Evolutionary conservation across 2,329 filamentous ascomycete species (phyloP), one percentile per base, ranked within the genome.

Genomic region (Calonectria pauciramosa): DNA sequence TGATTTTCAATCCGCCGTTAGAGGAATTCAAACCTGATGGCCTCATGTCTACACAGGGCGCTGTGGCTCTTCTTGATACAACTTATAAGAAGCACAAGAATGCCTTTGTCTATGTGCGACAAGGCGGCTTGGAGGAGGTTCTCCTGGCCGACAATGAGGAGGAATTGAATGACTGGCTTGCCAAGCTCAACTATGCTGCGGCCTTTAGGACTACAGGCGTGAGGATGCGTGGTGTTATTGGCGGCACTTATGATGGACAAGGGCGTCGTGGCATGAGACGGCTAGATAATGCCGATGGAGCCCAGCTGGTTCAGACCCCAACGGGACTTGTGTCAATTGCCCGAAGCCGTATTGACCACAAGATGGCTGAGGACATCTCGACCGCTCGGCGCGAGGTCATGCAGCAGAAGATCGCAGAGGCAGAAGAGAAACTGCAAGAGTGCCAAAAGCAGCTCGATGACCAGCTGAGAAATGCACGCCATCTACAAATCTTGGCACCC

Each of bases 111-210:
- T 96, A 98, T 80, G 94, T 98, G 74, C 92, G 95, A 36, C 95
- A 97, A 77, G 94, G 94, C 66, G 94, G 95, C 0, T 88, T 96
- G 49, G 96, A 99, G 81, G 97, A 99, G 83, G 93, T 96, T 0
- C 93, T 99, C 47, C 88, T 99, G 23, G 96, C 97, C 7, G 96
- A 98, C 80, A 95, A 92, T 68, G 97, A 99, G 80, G 89, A 92
- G 1, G 97, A 99, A 80, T 93, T 98, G 90, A 98, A 98, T 81
- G 97, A 99, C 82, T 99, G 97, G 97, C 88, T 99, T 34, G 95
- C 94, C 10, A 97, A 98, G 82, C 90, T 99, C 74, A 99, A 99
- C 83, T 99, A 99, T 83, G 96, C 96, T 41, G 96, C 97, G 11
- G 95, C 97, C 0, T 99, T 99, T 84, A 92, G 95, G 79, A 98